Base-by-base conservation (phyloP, 2,329 filamentous ascomycete genomes). In the Verticillium isaacii region DNA sequence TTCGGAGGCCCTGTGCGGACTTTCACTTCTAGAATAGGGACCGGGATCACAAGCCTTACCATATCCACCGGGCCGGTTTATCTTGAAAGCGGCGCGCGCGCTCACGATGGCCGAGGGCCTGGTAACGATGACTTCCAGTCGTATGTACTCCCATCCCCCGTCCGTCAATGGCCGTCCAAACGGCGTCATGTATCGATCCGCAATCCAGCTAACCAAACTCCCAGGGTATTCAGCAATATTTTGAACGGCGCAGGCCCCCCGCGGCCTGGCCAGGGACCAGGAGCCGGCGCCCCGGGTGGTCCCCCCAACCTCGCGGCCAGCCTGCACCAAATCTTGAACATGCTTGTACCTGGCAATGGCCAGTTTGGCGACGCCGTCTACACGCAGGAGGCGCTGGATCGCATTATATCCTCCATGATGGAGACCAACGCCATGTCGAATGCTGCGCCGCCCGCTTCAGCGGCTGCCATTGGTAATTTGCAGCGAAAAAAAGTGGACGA, bases 381-480 rank as follows among this genome's bases (percentile, higher is more conserved):
- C 73, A 90, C 90, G 0, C 92, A 98, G 75, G 93, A 97, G 76
- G 93, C 91, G 2, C 80, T 98, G 36, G 94, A 99, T 72, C 86
- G 90, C 37, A 91, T 98, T 66, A 90, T 99, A 61, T 90, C 91
- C 0, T 86, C 90, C 67, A 81, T 98, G 54, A 95, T 97, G 89
- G 94, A 97, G 68, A 86, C 91, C 63, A 89, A 93, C 62, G 84
- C 87, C 2, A 83, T 83, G 59, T 89, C 89, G 1, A 92, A 90
- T 67, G 94, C 91, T 1, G 90, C 93, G 0, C 90, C 91, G 0
- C 93, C 94, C 3, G 94, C 94, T 9, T 83, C 92, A 0, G 83
- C 88, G 63, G 83, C 84, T 56, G 91, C 91, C 0, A 93, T 99
- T 60, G 82, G 84, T 32, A 82, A 85, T 3, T 78, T 99, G 5